Evolutionary conservation across 805 yeast genomes (phyloP), one percentile per base, ranked within the genome.

Genomic region (Alloascoidea hylecoeti): DNA sequence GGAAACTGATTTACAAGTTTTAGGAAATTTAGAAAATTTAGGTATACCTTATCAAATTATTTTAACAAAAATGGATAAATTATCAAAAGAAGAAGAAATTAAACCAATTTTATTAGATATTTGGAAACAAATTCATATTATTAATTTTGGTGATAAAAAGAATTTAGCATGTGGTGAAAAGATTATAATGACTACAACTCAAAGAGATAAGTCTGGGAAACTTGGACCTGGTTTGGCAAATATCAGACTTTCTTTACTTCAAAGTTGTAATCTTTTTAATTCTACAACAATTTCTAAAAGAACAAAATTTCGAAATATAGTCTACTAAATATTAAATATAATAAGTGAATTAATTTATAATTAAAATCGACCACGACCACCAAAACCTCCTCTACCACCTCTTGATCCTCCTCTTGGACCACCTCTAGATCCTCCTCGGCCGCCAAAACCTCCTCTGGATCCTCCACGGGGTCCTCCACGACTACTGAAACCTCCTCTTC

Each of bases 21-120:
- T 81, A 2, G 65, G 66, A 3, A 60, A 66, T 36, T 55, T 85
- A 35, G 58, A 56, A 1, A 57, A 58, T 1, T 49, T 58, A 36
- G 94, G 89, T 1, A 61, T 75, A 3, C 74, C 81, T 0, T 83
- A 77, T 55, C 89, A 82, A 42, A 56, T 85, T 4, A 70, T 85
- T 0, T 70, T 84, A 53, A 85, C 94, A 17, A 85, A 85, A 48
- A 69, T 78, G 35, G 96, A 86, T 51, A 64, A 64, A 43, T 49
- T 78, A 23, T 23, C 30, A 9, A 23, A 23, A 9, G 30, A 23
- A 23, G n/a, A 9, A 23, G 30, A 23, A 23, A 9, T 23, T 23
- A 23, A 23, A 23, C 9, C 30, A 9, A 9, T 23, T 23, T n/a
- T 23, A n/a, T 9, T 23, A n/a, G 30, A 23, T 9, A 9, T 23